Base-by-base conservation (phyloP, 2,329 filamentous ascomycete genomes). In the Pyricularia sp. region DNA sequence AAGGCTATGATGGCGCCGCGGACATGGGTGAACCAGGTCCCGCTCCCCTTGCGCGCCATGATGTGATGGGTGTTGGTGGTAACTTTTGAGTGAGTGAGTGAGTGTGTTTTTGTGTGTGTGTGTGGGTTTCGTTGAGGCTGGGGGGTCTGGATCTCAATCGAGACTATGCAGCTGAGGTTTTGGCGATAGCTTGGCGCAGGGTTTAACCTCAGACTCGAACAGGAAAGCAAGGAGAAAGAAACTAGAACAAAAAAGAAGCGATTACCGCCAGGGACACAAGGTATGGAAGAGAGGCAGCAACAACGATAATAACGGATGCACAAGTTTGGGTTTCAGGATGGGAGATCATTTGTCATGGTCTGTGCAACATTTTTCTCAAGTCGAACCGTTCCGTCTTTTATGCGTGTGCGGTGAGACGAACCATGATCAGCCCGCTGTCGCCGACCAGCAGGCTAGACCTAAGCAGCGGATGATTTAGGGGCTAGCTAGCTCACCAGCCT, bases 1-100 rank as follows among this genome's bases (percentile, higher is more conserved):
- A 79, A 69, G 36, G 81, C 71, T 68, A 85, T 74, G 64, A 79
- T 69, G 20, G 81, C 63, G 70, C 82, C 84, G 65, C 84, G 81
- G 66, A 83, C 65, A 71, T 79, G 76, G 64, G 75, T 77, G 68
- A 78, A 73, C 70, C 78, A 7, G 36, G 68, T 33, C 31, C 67
- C 67, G 33, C 58, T 68, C n/a, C 55, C 59, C 28, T 61, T 61
- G 31, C 67, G 50, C 14, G 20, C 66, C 66, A 68, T 63, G 17
- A 17, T 31, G 28, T 63, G 59, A 63, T 63, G 26, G 59, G 14
- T 17, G 14, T n/a, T 50, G 17, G 42, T 50, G 64, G 20, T 26
- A 65, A 9, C 64, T 42, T 65, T 36, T 36, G 33, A 14, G 11
- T 33, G 31, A 9, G n/a, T n/a, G n/a, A 33, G 31, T 33, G 31